Evolutionary conservation across 73 alveolate species (phyloP), one percentile per base, ranked within the genome.

Genomic region (Paramecium caudatum): DNA sequence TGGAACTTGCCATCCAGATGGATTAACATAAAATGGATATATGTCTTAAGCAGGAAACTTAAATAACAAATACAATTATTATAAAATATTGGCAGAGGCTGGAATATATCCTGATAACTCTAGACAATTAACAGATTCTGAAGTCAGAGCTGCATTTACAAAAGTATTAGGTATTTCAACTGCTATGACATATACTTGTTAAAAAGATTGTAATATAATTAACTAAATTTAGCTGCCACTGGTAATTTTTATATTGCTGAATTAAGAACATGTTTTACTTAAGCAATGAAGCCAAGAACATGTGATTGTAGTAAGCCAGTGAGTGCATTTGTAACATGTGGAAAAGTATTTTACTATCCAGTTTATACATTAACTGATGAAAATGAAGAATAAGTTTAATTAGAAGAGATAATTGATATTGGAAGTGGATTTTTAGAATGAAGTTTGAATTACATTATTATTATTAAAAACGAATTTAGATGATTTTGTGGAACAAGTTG

Each of bases 1-100:
- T 78, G 93, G 93, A 41, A 86, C 93, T 41, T 86, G 93, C 47
- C 68, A 86, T 32, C 69, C 68, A 74, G 88, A 39, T 3, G 62
- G 48, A 37, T 13, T 62, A 1, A 36, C 48, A 21, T 62, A 86
- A 86, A 63, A 86, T 50, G 45, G 47, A 37, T 86, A 63, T 43
- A 47, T 86, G 74, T 43, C 87, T 13, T 41, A 15, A 47, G 93
- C 55, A 41, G 47, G 65, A 47, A 47, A 63, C 10, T 70, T 86
- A 34, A 43, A 39, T 30, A 41, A 36, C 27, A 43, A 86, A 21
- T 86, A 86, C 65, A 86, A 86, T 47, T 78, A 49, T 63, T 62
- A 41, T 13, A 36, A 47, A 62, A 74, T 74, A 47, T 85, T 85
- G 70, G 86, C 88, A 46, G 61, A 37, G 1, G 87, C 65, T 13